These are phyloP conservation scores for Monoraphidium neglectum DNA, from an alignment of 139 green algal genomes.

Conservation along the genomic window DNA sequence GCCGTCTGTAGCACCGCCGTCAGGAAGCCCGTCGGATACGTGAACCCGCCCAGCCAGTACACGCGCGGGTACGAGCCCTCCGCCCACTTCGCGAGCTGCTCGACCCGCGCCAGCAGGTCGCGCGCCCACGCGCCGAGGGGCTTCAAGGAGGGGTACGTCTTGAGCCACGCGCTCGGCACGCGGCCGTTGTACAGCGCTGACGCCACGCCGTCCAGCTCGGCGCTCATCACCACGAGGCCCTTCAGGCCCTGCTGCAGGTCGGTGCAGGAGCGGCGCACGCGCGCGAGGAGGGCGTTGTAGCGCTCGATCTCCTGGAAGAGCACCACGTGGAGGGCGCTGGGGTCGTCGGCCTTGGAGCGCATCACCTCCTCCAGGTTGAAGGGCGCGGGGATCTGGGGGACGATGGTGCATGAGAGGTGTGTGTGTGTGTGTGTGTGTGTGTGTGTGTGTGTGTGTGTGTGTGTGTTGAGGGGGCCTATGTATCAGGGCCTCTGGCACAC, in stretches of 20 bases:
- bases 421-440: too few relatives aligned
- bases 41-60: slow-evolving; percentile 90
- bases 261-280: slow-evolving; percentile 53
- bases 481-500: too few relatives aligned
- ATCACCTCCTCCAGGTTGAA: slow-evolving; percentile 83
- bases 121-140: slow-evolving; percentile 78
- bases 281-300: slow-evolving; percentile 83
- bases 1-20: slow-evolving; percentile 69
- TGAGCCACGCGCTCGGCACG: slow-evolving; percentile 75
- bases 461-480: too few relatives aligned
- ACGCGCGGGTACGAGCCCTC: slow-evolving; percentile 74
- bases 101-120: slow-evolving; percentile 78
- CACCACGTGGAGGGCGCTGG: slow-evolving; percentile 80
- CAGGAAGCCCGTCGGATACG: slow-evolving; percentile 84
- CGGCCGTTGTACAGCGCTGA: slow-evolving; percentile 68
- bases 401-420: neutral
- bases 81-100: slow-evolving; percentile 76
- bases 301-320: slow-evolving; percentile 84
- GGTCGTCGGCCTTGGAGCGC: slow-evolving; percentile 77
- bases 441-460: too few relatives aligned
- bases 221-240: slow-evolving; percentile 84
- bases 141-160: slow-evolving; percentile 84
- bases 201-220: slow-evolving; percentile 71
- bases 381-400: slow-evolving; percentile 55
- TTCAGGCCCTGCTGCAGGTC: slow-evolving; percentile 80